Evolutionary conservation across 2,329 filamentous ascomycete species (phyloP).

Genomic region (Microsporum canis): DNA sequence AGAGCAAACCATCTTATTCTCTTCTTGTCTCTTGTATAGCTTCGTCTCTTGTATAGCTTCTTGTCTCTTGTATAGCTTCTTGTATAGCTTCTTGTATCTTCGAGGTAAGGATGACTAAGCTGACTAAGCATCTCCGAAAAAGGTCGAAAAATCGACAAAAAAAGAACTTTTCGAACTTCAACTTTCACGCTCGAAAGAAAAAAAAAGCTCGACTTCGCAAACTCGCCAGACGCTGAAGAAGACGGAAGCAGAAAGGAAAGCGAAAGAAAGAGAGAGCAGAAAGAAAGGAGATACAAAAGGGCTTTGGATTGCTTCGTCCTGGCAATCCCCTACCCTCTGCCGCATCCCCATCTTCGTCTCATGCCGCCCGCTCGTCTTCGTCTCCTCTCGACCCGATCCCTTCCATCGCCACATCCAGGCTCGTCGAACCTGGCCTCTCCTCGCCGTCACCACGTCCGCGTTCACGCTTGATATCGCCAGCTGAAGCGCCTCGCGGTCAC

Average conservation of each 20-base stretch:
- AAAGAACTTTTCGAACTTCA: too few relatives aligned
- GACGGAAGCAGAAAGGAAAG: neutral
- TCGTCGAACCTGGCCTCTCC: neutral
- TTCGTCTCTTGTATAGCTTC: neutral
- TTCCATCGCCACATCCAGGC: slow-evolving; percentile 4
- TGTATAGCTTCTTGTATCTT: too few relatives aligned
- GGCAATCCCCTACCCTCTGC: neutral
- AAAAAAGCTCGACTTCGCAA: neutral
- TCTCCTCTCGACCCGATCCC: neutral
- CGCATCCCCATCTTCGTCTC: neutral
- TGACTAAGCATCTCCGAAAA: neutral
- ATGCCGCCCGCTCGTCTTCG: slow-evolving; percentile 1
- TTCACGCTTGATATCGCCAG: slow-evolving; percentile 9
- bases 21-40: neutral
- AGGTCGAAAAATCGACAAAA: too few relatives aligned
- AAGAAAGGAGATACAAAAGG: neutral
- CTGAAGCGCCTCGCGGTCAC: slow-evolving; percentile 9
- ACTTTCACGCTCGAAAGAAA: too few relatives aligned
- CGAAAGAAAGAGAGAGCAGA: neutral
- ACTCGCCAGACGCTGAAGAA: neutral
- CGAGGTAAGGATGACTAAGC: neutral
- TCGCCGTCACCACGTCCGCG: slow-evolving; percentile 3
- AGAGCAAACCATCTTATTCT: neutral
- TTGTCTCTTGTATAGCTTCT: neutral
- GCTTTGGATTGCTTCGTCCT: neutral